Conservation (phyloP, 2,329 filamentous ascomycete genomes). For the Chrysoporthe austroafricana region DNA sequence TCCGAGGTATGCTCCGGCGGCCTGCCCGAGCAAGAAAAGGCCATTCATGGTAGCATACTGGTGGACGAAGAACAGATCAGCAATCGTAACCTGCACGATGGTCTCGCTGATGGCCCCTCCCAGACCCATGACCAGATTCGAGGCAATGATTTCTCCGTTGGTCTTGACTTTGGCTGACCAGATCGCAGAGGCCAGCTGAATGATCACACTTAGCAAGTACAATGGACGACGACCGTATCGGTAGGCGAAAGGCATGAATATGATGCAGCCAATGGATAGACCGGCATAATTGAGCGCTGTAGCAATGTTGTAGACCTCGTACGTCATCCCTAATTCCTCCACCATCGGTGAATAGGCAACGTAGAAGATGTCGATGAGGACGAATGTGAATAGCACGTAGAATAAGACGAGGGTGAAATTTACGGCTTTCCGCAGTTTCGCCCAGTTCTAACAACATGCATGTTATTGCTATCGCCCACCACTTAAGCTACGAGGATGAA, state of each 20-base stretch:
- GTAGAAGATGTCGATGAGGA: conserved; percentile 1
- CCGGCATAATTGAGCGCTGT: conserved; percentile 38
- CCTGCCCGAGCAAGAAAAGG: conserved; percentile 36
- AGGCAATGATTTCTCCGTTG: conserved; percentile 28
- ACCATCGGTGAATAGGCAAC: conserved; percentile 1
- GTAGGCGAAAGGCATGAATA: conserved; percentile 41
- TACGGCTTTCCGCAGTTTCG: conserved; percentile 35
- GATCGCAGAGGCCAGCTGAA: conserved; percentile 28
- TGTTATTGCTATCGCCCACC: background rate
- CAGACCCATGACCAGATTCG: conserved; percentile 36
- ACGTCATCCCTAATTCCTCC: conserved; percentile 35
- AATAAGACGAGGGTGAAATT: conserved; percentile 38
- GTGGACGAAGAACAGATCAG: conserved; percentile 40
- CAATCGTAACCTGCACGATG: conserved; percentile 43
- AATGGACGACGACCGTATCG: conserved; percentile 41
- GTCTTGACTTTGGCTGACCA: conserved; percentile 31
- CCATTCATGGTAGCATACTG: conserved; percentile 37
- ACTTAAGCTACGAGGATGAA: background rate
- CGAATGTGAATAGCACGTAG: conserved; percentile 39
- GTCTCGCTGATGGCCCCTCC: conserved; percentile 45
- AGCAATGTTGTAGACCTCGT: conserved; percentile 34
- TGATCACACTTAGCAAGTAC: conserved; percentile 34
- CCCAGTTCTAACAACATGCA: conserved; percentile 36
- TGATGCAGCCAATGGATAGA: conserved; percentile 39
- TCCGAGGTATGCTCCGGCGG: conserved; percentile 33